Conservation (phyloP, 805 yeast genomes). For the Saccharomycopsis sp. region DNA sequence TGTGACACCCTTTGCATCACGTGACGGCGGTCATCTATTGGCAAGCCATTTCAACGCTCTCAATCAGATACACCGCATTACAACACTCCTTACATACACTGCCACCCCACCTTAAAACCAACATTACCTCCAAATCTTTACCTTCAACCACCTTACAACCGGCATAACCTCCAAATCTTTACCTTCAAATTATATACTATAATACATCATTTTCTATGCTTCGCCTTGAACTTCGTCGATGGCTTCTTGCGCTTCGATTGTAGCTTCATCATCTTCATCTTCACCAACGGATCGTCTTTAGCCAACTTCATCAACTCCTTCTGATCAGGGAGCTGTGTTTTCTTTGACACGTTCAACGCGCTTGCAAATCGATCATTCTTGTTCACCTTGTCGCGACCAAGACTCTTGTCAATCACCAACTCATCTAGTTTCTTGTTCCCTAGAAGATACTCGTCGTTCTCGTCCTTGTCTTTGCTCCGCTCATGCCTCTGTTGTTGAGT, state of each 20-base stretch:
- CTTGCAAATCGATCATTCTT: slow-evolving; percentile 24
- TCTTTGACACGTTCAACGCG: slow-evolving; percentile 26
- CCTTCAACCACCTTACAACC: too few relatives aligned
- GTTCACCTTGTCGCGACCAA: slow-evolving; percentile 16
- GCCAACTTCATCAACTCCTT: slow-evolving; percentile 24
- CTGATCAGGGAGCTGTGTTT: slow-evolving; percentile 16
- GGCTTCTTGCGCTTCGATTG: too few relatives aligned
- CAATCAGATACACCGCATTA: too few relatives aligned
- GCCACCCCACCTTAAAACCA: too few relatives aligned
- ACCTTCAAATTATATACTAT: too few relatives aligned
- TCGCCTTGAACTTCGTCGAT: too few relatives aligned
- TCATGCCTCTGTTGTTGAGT: slow-evolving; percentile 10
- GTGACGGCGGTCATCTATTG: too few relatives aligned
- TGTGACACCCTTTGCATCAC: too few relatives aligned
- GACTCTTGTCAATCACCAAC: slow-evolving; percentile 26
- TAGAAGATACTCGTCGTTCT: slow-evolving; percentile 45
- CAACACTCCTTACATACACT: too few relatives aligned
- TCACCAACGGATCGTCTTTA: slow-evolving; percentile 46
- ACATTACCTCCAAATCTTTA: too few relatives aligned
- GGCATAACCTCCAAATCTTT: too few relatives aligned
- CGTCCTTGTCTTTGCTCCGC: slow-evolving; percentile 26
- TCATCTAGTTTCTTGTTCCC: slow-evolving; percentile 45
- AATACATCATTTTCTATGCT: too few relatives aligned
- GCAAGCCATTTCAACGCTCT: background rate
- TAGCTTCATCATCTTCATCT: slow-evolving; percentile 30